These are phyloP conservation scores for Phaeolepiota aurea DNA, from an alignment of 768 basidiomycete species.

Conservation along the genomic window DNA sequence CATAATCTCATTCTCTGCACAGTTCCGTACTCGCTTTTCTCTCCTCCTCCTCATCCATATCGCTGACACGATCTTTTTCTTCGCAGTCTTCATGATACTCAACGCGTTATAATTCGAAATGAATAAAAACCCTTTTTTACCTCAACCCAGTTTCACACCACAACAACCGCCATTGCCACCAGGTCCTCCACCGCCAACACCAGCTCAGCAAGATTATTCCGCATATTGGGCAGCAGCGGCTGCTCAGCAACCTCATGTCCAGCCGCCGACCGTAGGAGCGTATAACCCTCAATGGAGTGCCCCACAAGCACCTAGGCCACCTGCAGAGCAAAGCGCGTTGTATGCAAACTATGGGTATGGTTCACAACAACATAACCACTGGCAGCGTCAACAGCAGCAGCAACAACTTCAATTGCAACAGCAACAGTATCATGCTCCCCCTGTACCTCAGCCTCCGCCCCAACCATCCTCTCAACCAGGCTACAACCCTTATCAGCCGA, in stretches of 20 bases:
- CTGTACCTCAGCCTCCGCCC: slow-evolving; percentile 39
- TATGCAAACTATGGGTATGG: slow-evolving; percentile 94
- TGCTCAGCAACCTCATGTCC: slow-evolving; percentile 39
- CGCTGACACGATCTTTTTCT: too few species aligned
- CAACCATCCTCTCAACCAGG: slow-evolving; percentile 50
- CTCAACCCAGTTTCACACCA: slow-evolving; percentile 57
- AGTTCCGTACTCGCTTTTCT: too few species aligned
- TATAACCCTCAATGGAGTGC: slow-evolving; percentile 64
- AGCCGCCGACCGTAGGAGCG: slow-evolving; percentile 37
- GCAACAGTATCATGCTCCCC: slow-evolving; percentile 44
- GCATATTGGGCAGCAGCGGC: slow-evolving; percentile 67
- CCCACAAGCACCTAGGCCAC: slow-evolving; percentile 56
- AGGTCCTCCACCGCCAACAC: slow-evolving; percentile 68
- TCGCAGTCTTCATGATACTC: background rate
- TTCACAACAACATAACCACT: slow-evolving; percentile 45
- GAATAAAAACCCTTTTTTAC: slow-evolving; percentile 83
- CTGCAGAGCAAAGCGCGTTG: slow-evolving; percentile 73
- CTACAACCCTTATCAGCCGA: slow-evolving; percentile 73
- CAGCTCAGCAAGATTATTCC: slow-evolving; percentile 63
- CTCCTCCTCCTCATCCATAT: too few species aligned
- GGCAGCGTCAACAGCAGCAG: slow-evolving; percentile 65
- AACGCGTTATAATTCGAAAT: slow-evolving; percentile 27
- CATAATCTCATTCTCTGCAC: background rate
- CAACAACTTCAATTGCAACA: slow-evolving; percentile 38
- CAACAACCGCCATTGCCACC: slow-evolving; percentile 75